These are phyloP conservation scores for Penicillium sp. DNA, from an alignment of 2,329 filamentous ascomycete genomes.

Conservation along the genomic window DNA sequence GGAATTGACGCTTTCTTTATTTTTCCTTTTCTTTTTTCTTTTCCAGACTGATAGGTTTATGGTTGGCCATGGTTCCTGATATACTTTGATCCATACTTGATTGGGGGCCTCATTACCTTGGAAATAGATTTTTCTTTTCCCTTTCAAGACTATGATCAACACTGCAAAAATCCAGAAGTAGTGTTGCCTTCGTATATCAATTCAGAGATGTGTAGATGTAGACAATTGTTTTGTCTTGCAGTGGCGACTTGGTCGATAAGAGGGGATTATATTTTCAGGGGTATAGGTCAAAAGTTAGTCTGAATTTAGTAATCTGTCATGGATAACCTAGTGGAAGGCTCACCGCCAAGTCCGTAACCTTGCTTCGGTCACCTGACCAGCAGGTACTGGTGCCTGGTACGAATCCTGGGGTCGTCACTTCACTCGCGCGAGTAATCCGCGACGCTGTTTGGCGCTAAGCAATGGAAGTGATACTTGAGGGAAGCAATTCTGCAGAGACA, in stretches of 20 bases:
- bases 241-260: background rate
- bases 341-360: constrained; percentile 37
- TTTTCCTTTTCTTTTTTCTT: background rate
- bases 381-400: constrained; percentile 53
- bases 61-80: background rate
- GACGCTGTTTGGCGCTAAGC: constrained; percentile 56
- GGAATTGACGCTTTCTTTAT: background rate
- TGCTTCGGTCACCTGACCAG: constrained; percentile 37
- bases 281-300: background rate
- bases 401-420: constrained; percentile 53
- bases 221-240: no score
- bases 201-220: no score
- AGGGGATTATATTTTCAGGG: no score
- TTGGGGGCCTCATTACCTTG: background rate
- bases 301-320: constrained; percentile 35
- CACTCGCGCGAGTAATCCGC: constrained; percentile 58
- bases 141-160: background rate
- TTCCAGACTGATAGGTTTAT: background rate
- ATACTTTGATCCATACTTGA: background rate
- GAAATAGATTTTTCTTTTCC: background rate
- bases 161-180: background rate
- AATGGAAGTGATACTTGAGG: constrained; percentile 56
- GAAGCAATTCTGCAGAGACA: constrained; percentile 60
- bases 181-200: no score
- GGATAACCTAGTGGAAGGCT: constrained; percentile 44